These are phyloP conservation scores for Pestalotiopsis sp. DNA, from an alignment of 2,329 filamentous ascomycete genomes.

Conservation along the genomic window DNA sequence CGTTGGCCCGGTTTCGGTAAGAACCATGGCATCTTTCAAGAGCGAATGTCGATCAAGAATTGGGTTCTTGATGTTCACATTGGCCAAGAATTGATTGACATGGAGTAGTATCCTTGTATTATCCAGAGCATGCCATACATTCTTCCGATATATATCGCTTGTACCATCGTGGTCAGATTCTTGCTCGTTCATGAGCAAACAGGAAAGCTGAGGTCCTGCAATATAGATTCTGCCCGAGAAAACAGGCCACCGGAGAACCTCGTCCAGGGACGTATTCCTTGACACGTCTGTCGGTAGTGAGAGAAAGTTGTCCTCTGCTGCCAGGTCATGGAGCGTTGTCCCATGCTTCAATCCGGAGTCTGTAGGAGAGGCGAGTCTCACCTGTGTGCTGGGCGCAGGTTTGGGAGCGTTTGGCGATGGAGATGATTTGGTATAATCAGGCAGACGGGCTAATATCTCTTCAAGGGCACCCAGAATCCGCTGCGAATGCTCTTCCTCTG, in stretches of 20 bases:
- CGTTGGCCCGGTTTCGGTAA: not conserved
- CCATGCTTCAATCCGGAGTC: not conserved
- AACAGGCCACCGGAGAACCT: not conserved
- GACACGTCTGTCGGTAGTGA: not conserved
- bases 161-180: not conserved
- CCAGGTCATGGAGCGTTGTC: not conserved
- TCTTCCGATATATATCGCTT: not conserved
- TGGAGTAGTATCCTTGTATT: not conserved
- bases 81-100: not conserved
- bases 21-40: not conserved
- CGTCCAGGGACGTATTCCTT: not conserved
- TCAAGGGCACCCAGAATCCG: not conserved
- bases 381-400: not conserved
- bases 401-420: not conserved
- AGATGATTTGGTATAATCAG: not conserved
- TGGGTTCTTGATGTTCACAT: not conserved
- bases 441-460: not conserved
- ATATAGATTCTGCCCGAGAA: not conserved
- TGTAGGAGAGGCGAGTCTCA: not conserved
- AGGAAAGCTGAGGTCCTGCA: not conserved
- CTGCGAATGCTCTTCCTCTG: not conserved
- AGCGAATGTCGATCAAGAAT: not conserved
- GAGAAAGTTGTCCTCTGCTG: not conserved
- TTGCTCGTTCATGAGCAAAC: not conserved
- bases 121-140: not conserved